Percentiles rank a stretch among this genome's conserved stretches.
phyloP scores from a whole-genome alignment of 805 yeast species.

The Starmera caribaea region DNA sequence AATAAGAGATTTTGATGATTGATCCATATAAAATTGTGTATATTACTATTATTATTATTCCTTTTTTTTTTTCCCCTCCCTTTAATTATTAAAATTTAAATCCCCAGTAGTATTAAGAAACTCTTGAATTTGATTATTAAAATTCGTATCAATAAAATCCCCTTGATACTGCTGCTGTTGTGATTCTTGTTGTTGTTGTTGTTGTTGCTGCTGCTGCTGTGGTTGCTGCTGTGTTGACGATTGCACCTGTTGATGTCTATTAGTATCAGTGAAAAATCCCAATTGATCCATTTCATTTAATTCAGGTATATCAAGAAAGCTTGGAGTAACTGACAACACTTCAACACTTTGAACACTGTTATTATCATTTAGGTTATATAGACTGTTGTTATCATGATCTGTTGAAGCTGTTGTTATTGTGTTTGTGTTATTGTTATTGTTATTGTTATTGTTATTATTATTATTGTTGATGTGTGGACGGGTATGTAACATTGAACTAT shows the following conservation, averaged over 20 bases:
- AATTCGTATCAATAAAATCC: too few species aligned
- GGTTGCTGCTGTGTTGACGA: neutral
- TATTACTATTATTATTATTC: too few species aligned
- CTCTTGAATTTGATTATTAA: too few species aligned
- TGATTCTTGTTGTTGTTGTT: neutral
- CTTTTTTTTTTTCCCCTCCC: too few species aligned
- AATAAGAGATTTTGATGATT: too few species aligned
- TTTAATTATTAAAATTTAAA: too few species aligned
- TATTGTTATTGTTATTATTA: slow-evolving; percentile 3
- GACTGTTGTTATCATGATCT: neutral
- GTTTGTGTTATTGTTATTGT: neutral
- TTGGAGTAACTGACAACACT: slow-evolving; percentile 29
- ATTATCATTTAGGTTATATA: slow-evolving; percentile 2
- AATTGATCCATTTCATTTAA: slow-evolving; percentile 7
- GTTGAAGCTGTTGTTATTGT: neutral
- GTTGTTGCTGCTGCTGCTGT: neutral
- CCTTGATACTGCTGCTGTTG: neutral
- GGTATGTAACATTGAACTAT: slow-evolving; percentile 10
- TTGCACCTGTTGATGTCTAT: neutral
- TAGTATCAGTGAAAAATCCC: neutral
- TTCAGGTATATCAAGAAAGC: slow-evolving; percentile 27
- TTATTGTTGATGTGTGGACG: slow-evolving; percentile 1
- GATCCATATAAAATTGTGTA: too few species aligned
- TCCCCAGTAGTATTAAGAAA: too few species aligned
- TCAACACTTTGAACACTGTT: slow-evolving; percentile 24